Evolutionary conservation across 495 filamentous ascomycete genomes (phyloP).

Genomic region (Penicillium herquei): DNA sequence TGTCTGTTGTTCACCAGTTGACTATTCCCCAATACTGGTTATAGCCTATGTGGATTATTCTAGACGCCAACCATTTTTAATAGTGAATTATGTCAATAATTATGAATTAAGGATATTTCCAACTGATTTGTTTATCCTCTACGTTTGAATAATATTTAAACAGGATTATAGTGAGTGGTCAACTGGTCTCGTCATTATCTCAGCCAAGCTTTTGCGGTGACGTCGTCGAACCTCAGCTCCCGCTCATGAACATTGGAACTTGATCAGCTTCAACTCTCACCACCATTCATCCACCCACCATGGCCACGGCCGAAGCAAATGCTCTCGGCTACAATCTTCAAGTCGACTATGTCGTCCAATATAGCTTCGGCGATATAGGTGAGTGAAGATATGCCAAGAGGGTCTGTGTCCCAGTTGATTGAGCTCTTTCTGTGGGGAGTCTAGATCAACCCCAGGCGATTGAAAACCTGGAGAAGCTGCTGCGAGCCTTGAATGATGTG

Average conservation of each 20-base stretch:
- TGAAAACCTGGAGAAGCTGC: constrained; percentile 69
- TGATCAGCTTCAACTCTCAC: not conserved
- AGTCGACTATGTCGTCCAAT: constrained; percentile 93
- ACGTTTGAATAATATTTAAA: too few relatives aligned
- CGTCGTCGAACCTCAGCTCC: not conserved
- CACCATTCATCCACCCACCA: constrained; percentile 9
- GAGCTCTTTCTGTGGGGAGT: too few relatives aligned
- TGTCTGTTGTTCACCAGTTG: too few relatives aligned
- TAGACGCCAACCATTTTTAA: too few relatives aligned
- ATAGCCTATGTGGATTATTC: too few relatives aligned
- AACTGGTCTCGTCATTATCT: not conserved
- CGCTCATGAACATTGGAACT: too few relatives aligned
- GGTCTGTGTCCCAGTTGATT: too few relatives aligned
- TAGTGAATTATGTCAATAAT: too few relatives aligned
- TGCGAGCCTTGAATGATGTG: constrained; percentile 65
- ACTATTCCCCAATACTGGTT: too few relatives aligned
- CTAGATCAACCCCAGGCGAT: constrained; percentile 67
- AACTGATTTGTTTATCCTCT: too few relatives aligned
- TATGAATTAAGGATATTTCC: too few relatives aligned
- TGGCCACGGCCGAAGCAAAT: constrained; percentile 32
- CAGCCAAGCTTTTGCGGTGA: not conserved
- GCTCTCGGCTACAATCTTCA: constrained; percentile 54
- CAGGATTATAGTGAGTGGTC: too few relatives aligned
- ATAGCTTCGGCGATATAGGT: constrained; percentile 67
- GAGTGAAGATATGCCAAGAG: constrained; percentile 13